These are phyloP conservation scores for Gonium pectorale DNA, from an alignment of 139 green algal species.

Conservation along the genomic window DNA sequence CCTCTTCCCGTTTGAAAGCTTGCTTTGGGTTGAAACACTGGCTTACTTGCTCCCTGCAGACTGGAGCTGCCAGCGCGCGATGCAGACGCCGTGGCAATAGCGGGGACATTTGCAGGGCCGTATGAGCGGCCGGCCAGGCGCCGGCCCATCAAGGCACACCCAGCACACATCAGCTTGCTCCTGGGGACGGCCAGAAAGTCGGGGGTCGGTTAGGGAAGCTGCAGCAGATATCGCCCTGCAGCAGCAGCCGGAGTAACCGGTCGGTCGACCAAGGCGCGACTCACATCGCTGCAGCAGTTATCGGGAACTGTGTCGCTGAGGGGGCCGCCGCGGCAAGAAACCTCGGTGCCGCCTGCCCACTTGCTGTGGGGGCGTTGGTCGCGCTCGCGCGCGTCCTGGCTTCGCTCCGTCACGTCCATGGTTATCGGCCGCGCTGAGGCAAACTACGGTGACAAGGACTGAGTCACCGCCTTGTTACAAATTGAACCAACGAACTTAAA, in stretches of 20 bases:
- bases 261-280: not conserved
- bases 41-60: slow-evolving; percentile 81
- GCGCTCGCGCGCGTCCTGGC: not conserved
- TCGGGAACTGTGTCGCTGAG: not conserved
- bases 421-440: no score
- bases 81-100: slow-evolving; percentile 73
- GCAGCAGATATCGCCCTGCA: no score
- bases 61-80: slow-evolving; percentile 91
- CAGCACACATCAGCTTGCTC: slow-evolving; percentile 78
- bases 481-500: not conserved
- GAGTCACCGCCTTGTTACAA: not conserved
- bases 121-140: slow-evolving; percentile 51
- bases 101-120: slow-evolving; percentile 81
- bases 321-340: slow-evolving; percentile 11
- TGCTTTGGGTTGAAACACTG: no score
- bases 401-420: no score
- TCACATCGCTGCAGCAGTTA: not conserved
- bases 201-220: not conserved
- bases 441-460: slow-evolving; percentile 11
- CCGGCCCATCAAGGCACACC: slow-evolving; percentile 82
- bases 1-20: no score
- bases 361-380: slow-evolving; percentile 15
- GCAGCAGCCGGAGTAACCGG: not conserved
- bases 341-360: slow-evolving; percentile 6
- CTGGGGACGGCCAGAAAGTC: not conserved